phyloP scores from a whole-genome alignment of 805 yeast species.

The Kockiozyma suomiensis region DNA sequence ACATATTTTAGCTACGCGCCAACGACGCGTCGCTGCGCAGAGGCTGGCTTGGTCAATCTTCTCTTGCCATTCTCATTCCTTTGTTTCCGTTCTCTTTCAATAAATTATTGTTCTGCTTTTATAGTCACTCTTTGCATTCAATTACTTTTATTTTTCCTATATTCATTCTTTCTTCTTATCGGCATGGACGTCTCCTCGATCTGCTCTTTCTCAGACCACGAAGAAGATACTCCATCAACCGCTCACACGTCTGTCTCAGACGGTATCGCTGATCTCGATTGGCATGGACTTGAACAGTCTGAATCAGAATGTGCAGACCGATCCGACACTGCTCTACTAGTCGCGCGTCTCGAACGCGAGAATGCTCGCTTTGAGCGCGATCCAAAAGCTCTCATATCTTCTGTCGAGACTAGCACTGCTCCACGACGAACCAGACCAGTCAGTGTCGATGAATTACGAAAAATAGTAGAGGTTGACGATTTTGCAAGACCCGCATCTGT shows the following conservation, averaged over 20 bases:
- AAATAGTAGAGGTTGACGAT: slow-evolving; percentile 17
- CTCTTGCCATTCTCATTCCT: not conserved
- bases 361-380: slow-evolving; percentile 30
- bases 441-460: slow-evolving; percentile 20
- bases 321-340: slow-evolving; percentile 26
- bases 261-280: slow-evolving; percentile 16
- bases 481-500: not conserved
- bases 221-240: not conserved
- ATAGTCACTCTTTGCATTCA: not conserved
- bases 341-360: slow-evolving; percentile 34
- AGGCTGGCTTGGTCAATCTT: not conserved
- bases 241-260: slow-evolving; percentile 4
- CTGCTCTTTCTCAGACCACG: not conserved
- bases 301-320: slow-evolving; percentile 16
- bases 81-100: not conserved
- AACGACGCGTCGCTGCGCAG: not conserved
- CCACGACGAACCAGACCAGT: slow-evolving; percentile 15
- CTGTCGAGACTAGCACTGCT: not conserved
- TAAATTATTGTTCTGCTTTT: not conserved
- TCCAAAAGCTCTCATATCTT: slow-evolving; percentile 23
- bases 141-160: not conserved
- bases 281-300: slow-evolving; percentile 24
- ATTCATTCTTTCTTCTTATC: not conserved
- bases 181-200: slow-evolving; percentile 4
- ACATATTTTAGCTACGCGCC: not conserved